Evolutionary conservation across 192 early-diverging fungal species (phyloP).

Genomic region (Rhizophagus prolifer): DNA sequence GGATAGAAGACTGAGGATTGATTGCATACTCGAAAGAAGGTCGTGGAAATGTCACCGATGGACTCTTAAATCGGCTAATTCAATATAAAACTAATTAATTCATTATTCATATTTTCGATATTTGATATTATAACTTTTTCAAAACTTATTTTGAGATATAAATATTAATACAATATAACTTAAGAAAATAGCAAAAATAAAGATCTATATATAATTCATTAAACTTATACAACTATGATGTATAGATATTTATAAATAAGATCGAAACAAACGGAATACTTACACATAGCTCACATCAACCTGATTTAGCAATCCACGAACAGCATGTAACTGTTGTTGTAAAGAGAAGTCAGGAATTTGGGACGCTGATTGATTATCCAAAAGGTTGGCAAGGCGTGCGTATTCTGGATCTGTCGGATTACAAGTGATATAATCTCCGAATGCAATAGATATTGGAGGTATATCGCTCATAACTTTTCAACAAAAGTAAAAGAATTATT

Average conservation of each 20-base stretch:
- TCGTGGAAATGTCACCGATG: background rate
- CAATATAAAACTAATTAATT: background rate
- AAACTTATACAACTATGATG: background rate
- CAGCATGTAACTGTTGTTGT: conserved; percentile 27
- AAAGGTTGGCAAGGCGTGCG: conserved; percentile 5
- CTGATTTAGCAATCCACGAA: conserved; percentile 7
- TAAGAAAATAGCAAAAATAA: too few species aligned
- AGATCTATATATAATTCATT: too few species aligned
- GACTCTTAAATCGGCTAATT: conserved; percentile 27
- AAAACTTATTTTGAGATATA: background rate
- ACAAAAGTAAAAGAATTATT: background rate
- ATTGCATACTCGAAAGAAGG: conserved; percentile 19
- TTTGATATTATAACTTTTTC: too few species aligned
- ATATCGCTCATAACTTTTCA: conserved; percentile 10
- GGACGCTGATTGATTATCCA: conserved; percentile 1
- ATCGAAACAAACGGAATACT: background rate
- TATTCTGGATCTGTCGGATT: conserved; percentile 23
- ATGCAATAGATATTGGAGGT: conserved; percentile 26
- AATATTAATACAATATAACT: background rate
- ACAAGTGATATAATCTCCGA: conserved; percentile 18
- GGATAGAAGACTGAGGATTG: background rate
- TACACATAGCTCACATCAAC: conserved; percentile 32
- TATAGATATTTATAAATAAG: background rate
- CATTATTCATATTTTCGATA: background rate
- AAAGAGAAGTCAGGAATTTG: background rate